Evolutionary conservation across 2,329 filamentous ascomycete genomes (phyloP).

Genomic region (Monilinia vaccinii-corymbosi): DNA sequence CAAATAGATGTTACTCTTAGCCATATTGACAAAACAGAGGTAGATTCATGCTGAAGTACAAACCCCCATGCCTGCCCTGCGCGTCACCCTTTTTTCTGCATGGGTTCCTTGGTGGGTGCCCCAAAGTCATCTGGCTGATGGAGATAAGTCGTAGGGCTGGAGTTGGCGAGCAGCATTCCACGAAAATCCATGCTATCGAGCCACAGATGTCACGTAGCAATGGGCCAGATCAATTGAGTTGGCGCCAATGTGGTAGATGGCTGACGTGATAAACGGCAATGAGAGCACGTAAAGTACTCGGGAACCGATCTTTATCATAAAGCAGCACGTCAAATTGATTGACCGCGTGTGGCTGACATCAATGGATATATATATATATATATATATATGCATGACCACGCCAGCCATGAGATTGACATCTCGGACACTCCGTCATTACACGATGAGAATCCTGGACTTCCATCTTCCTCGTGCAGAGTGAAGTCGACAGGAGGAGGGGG

Average conservation of each 20-base stretch:
- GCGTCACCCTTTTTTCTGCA: neutral
- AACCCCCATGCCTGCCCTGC: neutral
- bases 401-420: slow-evolving; percentile 7
- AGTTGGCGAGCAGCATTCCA: neutral
- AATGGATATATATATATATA: slow-evolving; percentile 3
- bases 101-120: neutral
- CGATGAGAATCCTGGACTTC: neutral
- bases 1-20: neutral
- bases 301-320: slow-evolving; percentile 15
- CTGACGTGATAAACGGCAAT: slow-evolving; percentile 5
- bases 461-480: neutral
- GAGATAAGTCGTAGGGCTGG: slow-evolving; percentile 3
- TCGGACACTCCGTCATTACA: slow-evolving; percentile 7
- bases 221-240: neutral
- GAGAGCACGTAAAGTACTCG: slow-evolving; percentile 5
- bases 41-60: neutral
- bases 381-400: slow-evolving; percentile 5
- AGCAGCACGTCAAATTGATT: slow-evolving; percentile 2
- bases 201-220: slow-evolving; percentile 8
- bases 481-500: no score
- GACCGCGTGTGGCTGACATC: slow-evolving; percentile 2
- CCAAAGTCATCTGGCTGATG: neutral
- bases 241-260: neutral
- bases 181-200: neutral
- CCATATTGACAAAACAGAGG: neutral